Evolutionary conservation across 1,284 basidiomycete species (phyloP), one percentile per base, ranked within the genome.

Genomic region (Austroboletus niveus): DNA sequence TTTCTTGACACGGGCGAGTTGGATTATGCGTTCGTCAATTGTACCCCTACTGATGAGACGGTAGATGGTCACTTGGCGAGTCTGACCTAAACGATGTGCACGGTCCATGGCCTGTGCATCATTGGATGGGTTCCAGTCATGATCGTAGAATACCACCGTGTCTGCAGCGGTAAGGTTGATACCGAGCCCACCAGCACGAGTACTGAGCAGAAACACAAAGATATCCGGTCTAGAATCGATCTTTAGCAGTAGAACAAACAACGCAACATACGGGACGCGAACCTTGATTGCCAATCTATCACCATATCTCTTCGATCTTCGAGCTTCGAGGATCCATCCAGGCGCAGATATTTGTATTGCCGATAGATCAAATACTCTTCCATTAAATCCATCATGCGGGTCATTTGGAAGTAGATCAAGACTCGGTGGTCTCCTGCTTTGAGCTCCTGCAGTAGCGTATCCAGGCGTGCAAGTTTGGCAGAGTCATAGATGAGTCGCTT

Each of bases 81-180:
- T 99, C 74, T 99, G 97, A 35, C 97, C 97, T 12, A 99, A 81
- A 65, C 97, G 93, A 75, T 99, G 97, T 17, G 97, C 97, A 63
- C 97, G 92, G 68, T 99, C 97, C 97, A 99, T 99, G 11, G 97
- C 97, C 71, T 99, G 97, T 39, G 94, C 93, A 69, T 99, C 97
- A 68, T 99, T 99, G 29, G 93, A 96, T 14, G 95, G 97, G 70
- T 99, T 99, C 97, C 97, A 99, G 66, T 99, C 97, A 65, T 97
- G 94, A 69, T 99, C 97, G 69, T 98, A 98, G 72, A 99, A 99
- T 52, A 99, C 76, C 57, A 99, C 97, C 1, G 97, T 98, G 67
- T 98, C 94, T 4, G 97, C 97, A 3, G 96, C 96, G 1, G 96
- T 99, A 51, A 99, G 75, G 69, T 99, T 99, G 78, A 99, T 99